Evolutionary conservation across 1,139 yeast species (phyloP), one percentile per base, ranked within the genome.

Genomic region (Geotrichum candidum): DNA sequence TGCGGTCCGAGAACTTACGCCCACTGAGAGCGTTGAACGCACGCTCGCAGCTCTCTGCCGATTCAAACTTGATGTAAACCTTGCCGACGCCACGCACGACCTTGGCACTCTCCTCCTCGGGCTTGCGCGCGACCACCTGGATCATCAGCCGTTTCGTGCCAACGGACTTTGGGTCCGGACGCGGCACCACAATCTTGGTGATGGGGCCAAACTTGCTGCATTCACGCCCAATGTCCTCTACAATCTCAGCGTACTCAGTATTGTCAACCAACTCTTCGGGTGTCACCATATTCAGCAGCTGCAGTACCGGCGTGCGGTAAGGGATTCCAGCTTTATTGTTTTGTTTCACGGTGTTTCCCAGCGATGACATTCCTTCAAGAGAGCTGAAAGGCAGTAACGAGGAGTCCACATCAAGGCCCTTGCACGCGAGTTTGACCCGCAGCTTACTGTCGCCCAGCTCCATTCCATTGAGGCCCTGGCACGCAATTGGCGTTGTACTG

Each of bases 21-120:
- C 96, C 96, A 3, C 89, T 84, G 29, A 90, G 69, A n/a, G 80
- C 82, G 70, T 80, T 72, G 58, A 86, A 78, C 0, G 95, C 95
- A 27, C 76, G 73, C 33, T 77, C 73, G 2, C 96, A 88, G 7
- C 76, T 74, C 1, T 80, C 80, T 3, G 78, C 76, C 22, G 78
- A 77, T 1, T 78, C 80, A 73, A 87, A 90, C 72, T 87, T 85
- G 51, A 89, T 83, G 71, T 80, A 90, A 0, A 89, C 80, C 67
- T 84, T 86, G 0, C 97, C 97, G 51, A 87, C 81, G 2, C 90
- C 90, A 1, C 85, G 82, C 51, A 78, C 78, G 23, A 76, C 63
- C 18, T 57, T 48, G 29, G 29, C 25, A 45, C n/a, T 33, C 18
- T 33, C 55, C 6, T 54, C 60, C 22, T 18, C 15, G 25, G 27